Evolutionary conservation across 331 rosid genomes (phyloP).

Genomic region (Pyrus hybrid): DNA sequence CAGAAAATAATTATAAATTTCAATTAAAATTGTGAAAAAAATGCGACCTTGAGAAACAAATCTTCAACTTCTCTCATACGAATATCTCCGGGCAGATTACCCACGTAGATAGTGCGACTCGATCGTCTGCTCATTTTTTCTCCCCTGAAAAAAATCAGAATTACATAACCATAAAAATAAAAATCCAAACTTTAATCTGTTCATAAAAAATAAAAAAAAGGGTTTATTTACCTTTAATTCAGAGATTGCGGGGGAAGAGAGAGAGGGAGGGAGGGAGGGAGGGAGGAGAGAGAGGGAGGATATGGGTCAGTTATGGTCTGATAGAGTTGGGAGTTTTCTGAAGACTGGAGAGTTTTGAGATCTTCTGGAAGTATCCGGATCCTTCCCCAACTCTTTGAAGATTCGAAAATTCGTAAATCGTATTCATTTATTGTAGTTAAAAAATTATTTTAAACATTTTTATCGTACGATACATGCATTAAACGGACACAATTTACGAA

Average conservation of each 20-base stretch:
- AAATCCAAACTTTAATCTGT: no score
- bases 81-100: conserved; percentile 88
- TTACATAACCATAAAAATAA: not conserved
- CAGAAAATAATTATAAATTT: not conserved
- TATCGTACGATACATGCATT: no score
- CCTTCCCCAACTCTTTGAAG: no score
- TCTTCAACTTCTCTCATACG: conserved; percentile 85
- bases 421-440: no score
- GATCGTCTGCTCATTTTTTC: conserved; percentile 58
- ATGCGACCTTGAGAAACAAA: conserved; percentile 63
- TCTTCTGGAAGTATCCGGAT: not conserved
- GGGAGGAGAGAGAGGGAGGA: not conserved
- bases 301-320: not conserved
- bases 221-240: not conserved
- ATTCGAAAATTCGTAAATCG: no score
- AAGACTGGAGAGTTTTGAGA: not conserved
- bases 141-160: conserved; percentile 3
- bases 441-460: no score
- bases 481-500: no score
- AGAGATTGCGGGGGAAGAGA: not conserved
- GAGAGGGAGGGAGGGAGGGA: not conserved
- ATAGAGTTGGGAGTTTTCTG: not conserved
- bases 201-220: not conserved
- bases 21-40: not conserved
- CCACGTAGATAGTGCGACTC: conserved; percentile 79